Base-by-base conservation (phyloP, 2,329 filamentous ascomycete species). In the Waltergamsia citrina region DNA sequence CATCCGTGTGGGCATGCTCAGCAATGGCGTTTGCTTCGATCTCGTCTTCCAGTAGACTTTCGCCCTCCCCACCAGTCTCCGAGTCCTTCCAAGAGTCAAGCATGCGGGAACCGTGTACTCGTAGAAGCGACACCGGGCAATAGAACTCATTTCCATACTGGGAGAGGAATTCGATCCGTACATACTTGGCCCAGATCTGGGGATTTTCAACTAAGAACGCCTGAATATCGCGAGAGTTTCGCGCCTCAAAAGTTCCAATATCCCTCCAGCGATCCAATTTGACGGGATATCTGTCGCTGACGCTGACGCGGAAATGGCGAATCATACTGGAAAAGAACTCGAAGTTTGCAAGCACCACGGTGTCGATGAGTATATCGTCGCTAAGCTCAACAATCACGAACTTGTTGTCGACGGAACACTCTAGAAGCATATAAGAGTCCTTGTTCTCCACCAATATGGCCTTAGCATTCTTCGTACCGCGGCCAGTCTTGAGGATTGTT, bases 311-410 rank as follows among this genome's bases (percentile, higher is more conserved):
- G 55, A 98, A 95, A 31, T 80, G 83, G 34, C 87, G 81, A 47
- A 96, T 84, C 72, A 94, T 95, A 52, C 87, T 95, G 36, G 87
- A 94, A 65, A 98, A 98, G 65, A 98, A 98, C 56, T 98, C 92
- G 48, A 93, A 98, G 54, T 98, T 98, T 41, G 90, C 92, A 35
- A 98, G 69, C n/a, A 96, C 92, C 26, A 98, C 70, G 0, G 92
- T 98, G 53, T 98, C 92, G 38, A 98, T 83, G 29, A 94, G 70
- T 37, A 81, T 76, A 37, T 80, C 75, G 50, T 94, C 86, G 56
- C 86, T 96, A 20, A 98, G 69, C 59, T 98, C 92, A 39, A 98
- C 77, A 39, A 96, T 88, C 42, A 96, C 70, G 52, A 93, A 95
- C 57, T 96, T 96, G 62, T 93, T 90, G 45, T 80, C 67, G 15